Conservation (phyloP, 2,329 filamentous ascomycete species). For the Paecilomyces formosus region DNA sequence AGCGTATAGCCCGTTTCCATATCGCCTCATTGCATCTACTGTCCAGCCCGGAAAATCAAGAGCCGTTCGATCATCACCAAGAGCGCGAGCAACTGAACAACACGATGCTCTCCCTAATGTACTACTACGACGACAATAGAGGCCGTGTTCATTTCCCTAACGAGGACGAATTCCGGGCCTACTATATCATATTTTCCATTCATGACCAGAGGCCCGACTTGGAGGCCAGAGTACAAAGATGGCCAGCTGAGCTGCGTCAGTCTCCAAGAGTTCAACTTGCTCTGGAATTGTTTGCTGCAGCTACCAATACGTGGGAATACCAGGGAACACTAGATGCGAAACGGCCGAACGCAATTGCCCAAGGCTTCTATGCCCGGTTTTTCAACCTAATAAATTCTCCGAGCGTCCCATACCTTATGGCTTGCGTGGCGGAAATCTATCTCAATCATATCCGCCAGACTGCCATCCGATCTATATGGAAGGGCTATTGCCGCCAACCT, state of each 20-base stretch:
- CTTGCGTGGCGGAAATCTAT: conserved; percentile 56
- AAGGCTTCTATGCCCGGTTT: conserved; percentile 52
- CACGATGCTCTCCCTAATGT: conserved; percentile 53
- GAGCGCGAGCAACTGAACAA: conserved; percentile 59
- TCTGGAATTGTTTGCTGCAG: conserved; percentile 49
- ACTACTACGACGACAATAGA: conserved; percentile 52
- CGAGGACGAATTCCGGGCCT: conserved; percentile 58
- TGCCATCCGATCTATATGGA: conserved; percentile 49
- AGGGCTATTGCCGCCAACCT: conserved; percentile 42
- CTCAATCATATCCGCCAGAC: conserved; percentile 53
- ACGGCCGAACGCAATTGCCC: conserved; percentile 46
- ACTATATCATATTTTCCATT: conserved; percentile 52
- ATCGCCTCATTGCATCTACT: conserved; percentile 56
- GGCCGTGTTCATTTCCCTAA: conserved; percentile 45
- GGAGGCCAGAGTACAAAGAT: conserved; percentile 51
- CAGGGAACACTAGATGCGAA: conserved; percentile 45
- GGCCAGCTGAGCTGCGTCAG: conserved; percentile 43
- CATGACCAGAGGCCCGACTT: conserved; percentile 46
- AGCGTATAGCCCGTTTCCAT: conserved; percentile 57
- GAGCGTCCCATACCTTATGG: conserved; percentile 54
- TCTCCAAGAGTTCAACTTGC: conserved; percentile 50
- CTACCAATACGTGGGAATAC: conserved; percentile 45
- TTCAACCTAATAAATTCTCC: conserved; percentile 50
- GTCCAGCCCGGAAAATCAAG: conserved; percentile 42
- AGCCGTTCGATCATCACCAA: conserved; percentile 51